phyloP scores from a whole-genome alignment of 1,139 yeast genomes.

The Blastobotrys apis region DNA sequence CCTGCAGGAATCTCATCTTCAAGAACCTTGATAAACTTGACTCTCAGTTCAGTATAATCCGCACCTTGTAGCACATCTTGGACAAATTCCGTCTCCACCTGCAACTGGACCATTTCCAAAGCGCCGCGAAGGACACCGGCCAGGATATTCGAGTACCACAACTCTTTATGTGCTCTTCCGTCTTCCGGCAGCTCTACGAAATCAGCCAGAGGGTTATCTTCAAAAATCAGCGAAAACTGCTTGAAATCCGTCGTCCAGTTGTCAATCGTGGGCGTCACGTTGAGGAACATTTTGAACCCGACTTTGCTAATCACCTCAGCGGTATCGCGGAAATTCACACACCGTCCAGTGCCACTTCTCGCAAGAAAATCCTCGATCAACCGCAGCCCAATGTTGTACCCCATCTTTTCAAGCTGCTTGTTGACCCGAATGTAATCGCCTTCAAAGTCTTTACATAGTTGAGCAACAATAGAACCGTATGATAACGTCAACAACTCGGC shows the following conservation, averaged over 20 bases:
- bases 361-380: slow-evolving; percentile 91
- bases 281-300: slow-evolving; percentile 86
- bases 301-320: slow-evolving; percentile 81
- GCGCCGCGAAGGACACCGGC: slow-evolving; percentile 93
- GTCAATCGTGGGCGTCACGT: slow-evolving; percentile 69
- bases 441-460: slow-evolving; percentile 76
- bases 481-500: slow-evolving; percentile 90
- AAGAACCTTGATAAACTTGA: slow-evolving; percentile 65
- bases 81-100: slow-evolving; percentile 77
- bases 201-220: slow-evolving; percentile 89
- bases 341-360: slow-evolving; percentile 76
- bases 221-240: slow-evolving; percentile 65
- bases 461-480: slow-evolving; percentile 93
- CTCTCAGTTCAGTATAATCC: slow-evolving; percentile 69
- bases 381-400: slow-evolving; percentile 88
- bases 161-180: slow-evolving; percentile 60
- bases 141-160: slow-evolving; percentile 89
- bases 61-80: slow-evolving; percentile 83
- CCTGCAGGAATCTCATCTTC: slow-evolving; percentile 98
- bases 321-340: slow-evolving; percentile 76
- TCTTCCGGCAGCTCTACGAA: slow-evolving; percentile 90
- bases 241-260: slow-evolving; percentile 78
- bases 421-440: slow-evolving; percentile 77
- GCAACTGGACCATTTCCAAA: slow-evolving; percentile 91
- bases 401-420: slow-evolving; percentile 84